Evolutionary conservation across 2,329 filamentous ascomycete species (phyloP).

Genomic region (Fusarium irregulare): DNA sequence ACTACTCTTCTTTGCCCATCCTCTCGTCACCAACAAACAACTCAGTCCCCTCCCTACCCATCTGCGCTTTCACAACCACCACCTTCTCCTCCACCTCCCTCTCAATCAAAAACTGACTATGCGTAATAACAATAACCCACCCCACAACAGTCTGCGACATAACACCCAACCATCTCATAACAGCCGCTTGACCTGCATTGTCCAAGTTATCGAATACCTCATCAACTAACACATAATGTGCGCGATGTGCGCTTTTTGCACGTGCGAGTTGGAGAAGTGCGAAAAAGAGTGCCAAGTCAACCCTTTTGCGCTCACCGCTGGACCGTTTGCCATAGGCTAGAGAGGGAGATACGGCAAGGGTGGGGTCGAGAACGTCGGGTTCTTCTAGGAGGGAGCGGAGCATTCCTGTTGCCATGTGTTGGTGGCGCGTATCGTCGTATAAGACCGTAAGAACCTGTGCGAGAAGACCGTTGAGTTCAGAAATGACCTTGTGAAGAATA

Average conservation of each 20-base stretch:
- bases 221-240: slow-evolving; percentile 38
- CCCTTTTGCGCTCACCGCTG: slow-evolving; percentile 36
- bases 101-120: slow-evolving; percentile 33
- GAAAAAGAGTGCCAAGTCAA: slow-evolving; percentile 41
- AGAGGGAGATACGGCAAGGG: slow-evolving; percentile 19
- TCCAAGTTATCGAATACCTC: slow-evolving; percentile 42
- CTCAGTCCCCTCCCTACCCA: slow-evolving; percentile 31
- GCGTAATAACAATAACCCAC: slow-evolving; percentile 39
- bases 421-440: slow-evolving; percentile 31
- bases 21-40: neutral
- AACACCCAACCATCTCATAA: slow-evolving; percentile 27
- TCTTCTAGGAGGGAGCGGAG: slow-evolving; percentile 29
- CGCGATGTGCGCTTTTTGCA: slow-evolving; percentile 31
- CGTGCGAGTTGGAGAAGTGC: slow-evolving; percentile 30
- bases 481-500: slow-evolving; percentile 26
- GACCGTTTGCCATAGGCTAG: slow-evolving; percentile 37
- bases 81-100: slow-evolving; percentile 20
- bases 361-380: slow-evolving; percentile 15
- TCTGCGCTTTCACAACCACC: slow-evolving; percentile 24
- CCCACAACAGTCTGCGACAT: slow-evolving; percentile 21
- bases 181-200: slow-evolving; percentile 29
- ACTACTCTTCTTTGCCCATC: neutral
- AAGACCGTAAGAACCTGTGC: slow-evolving; percentile 25
- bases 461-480: slow-evolving; percentile 33
- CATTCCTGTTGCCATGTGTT: slow-evolving; percentile 32